phyloP scores from a whole-genome alignment of 2,329 filamentous ascomycete species.

The Venturia aucupariae region DNA sequence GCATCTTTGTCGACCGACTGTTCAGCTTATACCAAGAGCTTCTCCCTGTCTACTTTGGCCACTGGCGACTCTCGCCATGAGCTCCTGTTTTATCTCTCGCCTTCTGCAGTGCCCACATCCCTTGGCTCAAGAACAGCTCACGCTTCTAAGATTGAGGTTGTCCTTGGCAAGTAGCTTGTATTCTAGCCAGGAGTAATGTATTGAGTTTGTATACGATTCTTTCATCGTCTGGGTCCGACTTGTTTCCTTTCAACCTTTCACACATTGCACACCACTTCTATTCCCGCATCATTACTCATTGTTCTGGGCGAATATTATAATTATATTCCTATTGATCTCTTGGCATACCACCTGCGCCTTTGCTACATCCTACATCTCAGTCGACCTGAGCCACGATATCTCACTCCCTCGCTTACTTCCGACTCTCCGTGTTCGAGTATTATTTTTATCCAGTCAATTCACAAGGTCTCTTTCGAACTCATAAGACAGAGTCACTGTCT shows the following conservation, averaged over 20 bases:
- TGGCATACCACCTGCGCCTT: not conserved
- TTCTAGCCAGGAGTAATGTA: not conserved
- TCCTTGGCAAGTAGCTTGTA: not conserved
- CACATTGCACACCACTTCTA: not conserved
- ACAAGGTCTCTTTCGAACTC: not conserved
- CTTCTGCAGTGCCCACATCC: not conserved
- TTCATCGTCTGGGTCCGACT: not conserved
- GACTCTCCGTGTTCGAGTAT: not conserved
- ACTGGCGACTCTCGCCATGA: not conserved
- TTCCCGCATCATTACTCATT: not conserved
- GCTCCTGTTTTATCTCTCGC: not conserved
- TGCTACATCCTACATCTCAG: not conserved
- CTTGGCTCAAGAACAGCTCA: not conserved
- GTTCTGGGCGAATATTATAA: not conserved
- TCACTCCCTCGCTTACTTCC: not conserved
- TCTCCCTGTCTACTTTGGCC: not conserved
- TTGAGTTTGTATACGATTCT: not conserved
- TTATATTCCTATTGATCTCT: not conserved
- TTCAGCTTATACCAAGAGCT: not conserved
- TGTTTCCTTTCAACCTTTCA: not conserved
- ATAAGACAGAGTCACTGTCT: not conserved
- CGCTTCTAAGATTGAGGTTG: not conserved
- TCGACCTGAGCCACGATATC: constrained; percentile 6
- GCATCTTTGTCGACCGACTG: too few species aligned
- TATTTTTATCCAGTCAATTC: not conserved